Conservation (phyloP, 2,329 filamentous ascomycete genomes). For the Verticillium isaacii region DNA sequence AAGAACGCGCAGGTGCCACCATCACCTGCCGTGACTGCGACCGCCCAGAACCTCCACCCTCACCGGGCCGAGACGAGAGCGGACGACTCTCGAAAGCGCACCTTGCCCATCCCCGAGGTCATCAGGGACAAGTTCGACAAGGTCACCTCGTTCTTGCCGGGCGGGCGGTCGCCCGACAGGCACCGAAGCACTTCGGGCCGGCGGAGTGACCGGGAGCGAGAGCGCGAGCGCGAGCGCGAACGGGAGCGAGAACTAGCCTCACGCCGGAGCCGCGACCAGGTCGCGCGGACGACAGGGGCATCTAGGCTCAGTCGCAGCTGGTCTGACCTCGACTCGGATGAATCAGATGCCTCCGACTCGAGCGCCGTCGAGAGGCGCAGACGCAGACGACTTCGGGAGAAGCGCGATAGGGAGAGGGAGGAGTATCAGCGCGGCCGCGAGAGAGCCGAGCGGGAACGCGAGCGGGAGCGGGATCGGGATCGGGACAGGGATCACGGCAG, state of each 20-base stretch:
- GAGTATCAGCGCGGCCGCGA: constrained; percentile 28
- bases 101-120: constrained; percentile 30
- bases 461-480: constrained; percentile 31
- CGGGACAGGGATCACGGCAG: constrained; percentile 27
- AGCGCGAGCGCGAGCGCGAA: not conserved
- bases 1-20: constrained; percentile 21
- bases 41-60: constrained; percentile 5
- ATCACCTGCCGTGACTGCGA: constrained; percentile 15
- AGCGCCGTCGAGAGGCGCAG: constrained; percentile 23
- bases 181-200: constrained; percentile 29
- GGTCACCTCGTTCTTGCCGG: constrained; percentile 36
- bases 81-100: constrained; percentile 31
- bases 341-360: constrained; percentile 26
- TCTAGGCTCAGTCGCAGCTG: constrained; percentile 35
- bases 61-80: constrained; percentile 27
- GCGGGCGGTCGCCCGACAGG: constrained; percentile 26
- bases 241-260: constrained; percentile 4
- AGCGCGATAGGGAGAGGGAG: constrained; percentile 16
- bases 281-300: constrained; percentile 19
- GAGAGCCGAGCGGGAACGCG: constrained; percentile 31
- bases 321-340: constrained; percentile 34
- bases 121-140: constrained; percentile 42
- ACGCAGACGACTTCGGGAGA: constrained; percentile 14
- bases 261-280: constrained; percentile 34
- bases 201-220: constrained; percentile 10